Evolutionary conservation across 1,139 yeast species (phyloP).

Genomic region (Suhomyces choctaworum): DNA sequence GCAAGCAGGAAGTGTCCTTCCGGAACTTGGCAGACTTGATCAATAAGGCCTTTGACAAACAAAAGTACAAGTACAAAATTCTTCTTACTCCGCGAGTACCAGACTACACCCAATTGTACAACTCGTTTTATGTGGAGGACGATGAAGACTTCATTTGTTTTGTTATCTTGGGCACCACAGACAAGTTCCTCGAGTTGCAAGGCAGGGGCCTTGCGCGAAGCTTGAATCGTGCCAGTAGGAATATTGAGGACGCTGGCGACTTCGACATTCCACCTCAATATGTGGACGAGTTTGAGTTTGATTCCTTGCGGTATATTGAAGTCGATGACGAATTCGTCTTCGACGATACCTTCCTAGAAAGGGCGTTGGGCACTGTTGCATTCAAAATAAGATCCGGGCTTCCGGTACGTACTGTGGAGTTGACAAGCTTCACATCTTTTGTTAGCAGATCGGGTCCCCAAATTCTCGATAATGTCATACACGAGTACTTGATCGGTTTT

Average conservation of each 20-base stretch:
- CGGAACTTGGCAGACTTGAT: slow-evolving; percentile 24
- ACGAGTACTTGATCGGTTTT: not conserved
- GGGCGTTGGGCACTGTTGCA: slow-evolving; percentile 48
- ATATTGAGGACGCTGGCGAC: slow-evolving; percentile 21
- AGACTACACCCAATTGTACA: slow-evolving; percentile 28
- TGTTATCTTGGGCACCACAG: slow-evolving; percentile 31
- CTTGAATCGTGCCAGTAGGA: slow-evolving; percentile 12
- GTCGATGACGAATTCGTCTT: slow-evolving; percentile 24
- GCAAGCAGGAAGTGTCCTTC: slow-evolving; percentile 9
- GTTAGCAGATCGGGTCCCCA: not conserved
- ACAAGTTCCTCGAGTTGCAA: slow-evolving; percentile 18
- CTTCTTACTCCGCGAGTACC: slow-evolving; percentile 39
- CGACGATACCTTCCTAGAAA: slow-evolving; percentile 17
- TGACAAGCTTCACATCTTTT: slow-evolving; percentile 2
- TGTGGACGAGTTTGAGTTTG: not conserved
- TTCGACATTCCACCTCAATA: slow-evolving; percentile 32
- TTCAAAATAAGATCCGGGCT: slow-evolving; percentile 25
- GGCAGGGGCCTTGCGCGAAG: not conserved
- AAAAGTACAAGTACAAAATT: slow-evolving; percentile 43
- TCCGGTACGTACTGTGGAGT: not conserved
- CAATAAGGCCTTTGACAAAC: slow-evolving; percentile 53
- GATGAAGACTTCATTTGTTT: slow-evolving; percentile 22
- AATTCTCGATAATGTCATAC: not conserved
- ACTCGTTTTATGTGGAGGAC: slow-evolving; percentile 29
- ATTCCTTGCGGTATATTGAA: slow-evolving; percentile 1